These are phyloP conservation scores for Coemansia sp. DNA, from an alignment of 192 early-diverging fungal species.

Conservation along the genomic window DNA sequence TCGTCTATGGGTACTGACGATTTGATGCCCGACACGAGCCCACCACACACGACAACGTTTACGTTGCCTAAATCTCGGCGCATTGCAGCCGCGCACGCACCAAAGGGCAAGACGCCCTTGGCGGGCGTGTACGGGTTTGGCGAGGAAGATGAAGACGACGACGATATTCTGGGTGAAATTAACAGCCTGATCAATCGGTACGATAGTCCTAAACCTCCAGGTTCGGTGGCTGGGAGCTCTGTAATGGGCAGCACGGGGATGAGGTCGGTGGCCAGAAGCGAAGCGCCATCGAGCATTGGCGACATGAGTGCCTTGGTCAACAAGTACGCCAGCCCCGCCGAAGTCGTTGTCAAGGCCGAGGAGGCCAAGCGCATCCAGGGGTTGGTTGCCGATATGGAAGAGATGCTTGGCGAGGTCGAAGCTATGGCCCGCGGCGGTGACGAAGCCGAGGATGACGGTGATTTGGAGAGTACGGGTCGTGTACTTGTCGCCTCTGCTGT, in stretches of 20 bases:
- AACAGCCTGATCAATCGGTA: conserved; percentile 40
- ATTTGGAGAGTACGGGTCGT: not conserved
- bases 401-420: conserved; percentile 47
- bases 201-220: conserved; percentile 18
- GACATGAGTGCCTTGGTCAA: conserved; percentile 33
- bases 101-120: not conserved
- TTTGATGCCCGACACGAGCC: conserved; percentile 48
- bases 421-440: conserved; percentile 8
- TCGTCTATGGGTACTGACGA: conserved; percentile 46
- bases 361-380: conserved; percentile 11
- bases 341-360: not conserved
- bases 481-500: not conserved
- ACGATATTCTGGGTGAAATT: conserved; percentile 48
- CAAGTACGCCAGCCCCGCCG: conserved; percentile 42
- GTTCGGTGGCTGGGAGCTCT: not conserved
- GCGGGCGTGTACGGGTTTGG: conserved; percentile 2
- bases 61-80: conserved; percentile 36
- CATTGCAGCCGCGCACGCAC: conserved; percentile 11
- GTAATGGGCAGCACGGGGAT: not conserved
- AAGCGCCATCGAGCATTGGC: conserved; percentile 11
- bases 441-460: not conserved
- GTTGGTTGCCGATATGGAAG: conserved; percentile 49
- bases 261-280: conserved; percentile 7
- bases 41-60: conserved; percentile 45
- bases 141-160: conserved; percentile 34